Conservation (phyloP, 2,329 filamentous ascomycete species). For the Periconia digitata region DNA sequence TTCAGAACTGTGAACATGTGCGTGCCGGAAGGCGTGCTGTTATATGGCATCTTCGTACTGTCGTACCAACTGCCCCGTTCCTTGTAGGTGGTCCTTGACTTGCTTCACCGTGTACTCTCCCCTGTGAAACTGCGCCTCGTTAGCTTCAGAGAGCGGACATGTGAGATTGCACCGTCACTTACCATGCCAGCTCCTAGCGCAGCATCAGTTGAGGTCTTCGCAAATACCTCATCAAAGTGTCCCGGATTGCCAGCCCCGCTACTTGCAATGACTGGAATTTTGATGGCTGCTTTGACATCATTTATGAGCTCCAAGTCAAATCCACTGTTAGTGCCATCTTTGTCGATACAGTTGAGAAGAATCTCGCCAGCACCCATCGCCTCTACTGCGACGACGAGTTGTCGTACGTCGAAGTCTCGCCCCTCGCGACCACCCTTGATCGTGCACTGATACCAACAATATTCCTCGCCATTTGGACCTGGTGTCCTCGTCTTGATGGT, state of each 20-base stretch:
- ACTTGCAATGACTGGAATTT: constrained; percentile 92
- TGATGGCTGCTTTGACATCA: constrained; percentile 83
- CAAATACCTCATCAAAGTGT: constrained; percentile 91
- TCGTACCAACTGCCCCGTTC: constrained; percentile 75
- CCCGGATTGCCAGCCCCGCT: constrained; percentile 85
- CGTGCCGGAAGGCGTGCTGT: background rate
- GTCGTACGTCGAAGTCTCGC: constrained; percentile 88
- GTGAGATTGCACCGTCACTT: constrained; percentile 33
- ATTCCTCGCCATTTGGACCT: constrained; percentile 74
- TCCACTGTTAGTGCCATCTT: constrained; percentile 89
- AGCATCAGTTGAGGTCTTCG: constrained; percentile 82
- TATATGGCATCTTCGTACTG: constrained; percentile 62
- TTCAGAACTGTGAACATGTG: too few species aligned
- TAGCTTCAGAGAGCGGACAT: constrained; percentile 3
- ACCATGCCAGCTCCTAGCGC: constrained; percentile 93
- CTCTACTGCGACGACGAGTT: constrained; percentile 86
- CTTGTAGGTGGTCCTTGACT: constrained; percentile 80
- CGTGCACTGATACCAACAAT: constrained; percentile 97
- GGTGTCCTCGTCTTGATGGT: constrained; percentile 70
- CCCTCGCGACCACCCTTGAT: constrained; percentile 94
- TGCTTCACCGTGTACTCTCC: constrained; percentile 93
- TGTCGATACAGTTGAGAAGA: constrained; percentile 95
- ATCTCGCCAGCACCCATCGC: constrained; percentile 96
- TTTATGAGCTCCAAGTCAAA: constrained; percentile 91
- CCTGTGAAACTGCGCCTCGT: constrained; percentile 71